A percentile compares a stretch with the other conserved stretches of the same genome.
phyloP scores from a whole-genome alignment of 2,329 filamentous ascomycete genomes.

The Aspergillus hortae region DNA sequence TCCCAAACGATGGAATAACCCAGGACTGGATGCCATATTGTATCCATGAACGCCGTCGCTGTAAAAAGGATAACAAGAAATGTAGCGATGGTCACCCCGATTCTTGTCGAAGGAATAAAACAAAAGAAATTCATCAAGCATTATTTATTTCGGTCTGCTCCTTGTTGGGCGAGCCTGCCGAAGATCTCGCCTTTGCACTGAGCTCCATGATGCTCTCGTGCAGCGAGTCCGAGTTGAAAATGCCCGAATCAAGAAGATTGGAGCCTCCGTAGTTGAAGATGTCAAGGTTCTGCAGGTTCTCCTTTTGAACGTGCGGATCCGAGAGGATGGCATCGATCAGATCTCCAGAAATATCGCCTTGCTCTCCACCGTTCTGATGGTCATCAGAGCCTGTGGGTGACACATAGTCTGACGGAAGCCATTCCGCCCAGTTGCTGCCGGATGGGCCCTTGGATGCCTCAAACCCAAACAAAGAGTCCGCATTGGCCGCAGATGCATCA shows the following conservation, averaged over 20 bases:
- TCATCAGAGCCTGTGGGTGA: slow-evolving; percentile 28
- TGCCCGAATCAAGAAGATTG: slow-evolving; percentile 31
- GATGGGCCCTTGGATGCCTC: slow-evolving; percentile 20
- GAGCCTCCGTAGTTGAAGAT: slow-evolving; percentile 29
- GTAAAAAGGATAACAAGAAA: slow-evolving; percentile 4
- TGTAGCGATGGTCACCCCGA: slow-evolving; percentile 1
- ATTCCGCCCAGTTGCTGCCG: slow-evolving; percentile 33
- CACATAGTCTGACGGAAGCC: slow-evolving; percentile 35
- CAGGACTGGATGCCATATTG: neutral
- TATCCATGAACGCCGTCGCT: slow-evolving; percentile 16
- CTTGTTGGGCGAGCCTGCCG: slow-evolving; percentile 13
- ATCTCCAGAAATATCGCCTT: slow-evolving; percentile 23
- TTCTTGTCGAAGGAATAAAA: slow-evolving; percentile 2
- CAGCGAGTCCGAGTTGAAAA: slow-evolving; percentile 35
- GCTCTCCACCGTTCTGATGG: slow-evolving; percentile 12
- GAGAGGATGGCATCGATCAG: slow-evolving; percentile 36
- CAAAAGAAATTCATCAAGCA: slow-evolving; percentile 19
- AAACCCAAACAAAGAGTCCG: slow-evolving; percentile 28
- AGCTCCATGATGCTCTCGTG: slow-evolving; percentile 21
- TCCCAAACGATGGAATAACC: slow-evolving; percentile 10
- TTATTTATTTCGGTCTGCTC: slow-evolving; percentile 10
- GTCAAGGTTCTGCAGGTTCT: slow-evolving; percentile 23
- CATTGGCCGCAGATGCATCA: slow-evolving; percentile 22
- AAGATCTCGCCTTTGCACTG: slow-evolving; percentile 19
- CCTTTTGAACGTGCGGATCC: slow-evolving; percentile 29